These are phyloP conservation scores for Populus hybrid DNA, from an alignment of 441 rosid species.

Conservation along the genomic window DNA sequence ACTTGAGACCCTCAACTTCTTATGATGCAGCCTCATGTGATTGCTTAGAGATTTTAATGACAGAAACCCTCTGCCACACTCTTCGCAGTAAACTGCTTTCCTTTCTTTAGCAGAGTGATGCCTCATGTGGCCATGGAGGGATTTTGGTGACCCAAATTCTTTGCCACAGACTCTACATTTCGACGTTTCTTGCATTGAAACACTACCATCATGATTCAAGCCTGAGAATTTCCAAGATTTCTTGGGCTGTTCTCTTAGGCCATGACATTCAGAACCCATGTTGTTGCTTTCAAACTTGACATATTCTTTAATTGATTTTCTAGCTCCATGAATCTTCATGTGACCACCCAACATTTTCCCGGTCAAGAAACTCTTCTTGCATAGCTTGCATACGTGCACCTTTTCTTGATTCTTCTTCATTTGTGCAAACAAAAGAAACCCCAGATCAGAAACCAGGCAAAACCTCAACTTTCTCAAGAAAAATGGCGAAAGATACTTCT, in stretches of 20 bases:
- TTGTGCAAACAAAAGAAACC: slow-evolving; percentile 14
- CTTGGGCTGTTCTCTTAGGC: slow-evolving; percentile 64
- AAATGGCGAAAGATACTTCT: slow-evolving; percentile 8
- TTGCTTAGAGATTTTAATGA: slow-evolving; percentile 41
- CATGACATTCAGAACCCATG: slow-evolving; percentile 38
- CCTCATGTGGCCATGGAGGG: slow-evolving; percentile 56
- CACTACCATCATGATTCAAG: slow-evolving; percentile 4
- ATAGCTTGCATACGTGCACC: slow-evolving; percentile 28
- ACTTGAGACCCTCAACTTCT: slow-evolving; percentile 19
- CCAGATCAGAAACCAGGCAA: slow-evolving; percentile 21
- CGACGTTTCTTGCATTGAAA: slow-evolving; percentile 13
- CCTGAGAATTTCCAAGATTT: slow-evolving; percentile 57
- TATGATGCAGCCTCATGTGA: slow-evolving; percentile 42
- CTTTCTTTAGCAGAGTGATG: slow-evolving; percentile 42
- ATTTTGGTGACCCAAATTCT: slow-evolving; percentile 37
- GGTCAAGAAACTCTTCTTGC: slow-evolving; percentile 33
- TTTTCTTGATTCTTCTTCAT: slow-evolving; percentile 32
- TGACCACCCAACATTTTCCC: slow-evolving; percentile 38
- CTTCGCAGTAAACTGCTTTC: slow-evolving; percentile 36
- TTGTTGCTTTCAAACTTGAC: slow-evolving; percentile 15
- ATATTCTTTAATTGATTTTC: slow-evolving; percentile 24
- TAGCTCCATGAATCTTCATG: slow-evolving; percentile 32
- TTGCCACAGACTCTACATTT: slow-evolving; percentile 41
- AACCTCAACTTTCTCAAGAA: slow-evolving; percentile 12
- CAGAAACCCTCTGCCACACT: slow-evolving; percentile 48